phyloP scores from a whole-genome alignment of 257 asterid species.

The Nicotiana noctiflora region DNA sequence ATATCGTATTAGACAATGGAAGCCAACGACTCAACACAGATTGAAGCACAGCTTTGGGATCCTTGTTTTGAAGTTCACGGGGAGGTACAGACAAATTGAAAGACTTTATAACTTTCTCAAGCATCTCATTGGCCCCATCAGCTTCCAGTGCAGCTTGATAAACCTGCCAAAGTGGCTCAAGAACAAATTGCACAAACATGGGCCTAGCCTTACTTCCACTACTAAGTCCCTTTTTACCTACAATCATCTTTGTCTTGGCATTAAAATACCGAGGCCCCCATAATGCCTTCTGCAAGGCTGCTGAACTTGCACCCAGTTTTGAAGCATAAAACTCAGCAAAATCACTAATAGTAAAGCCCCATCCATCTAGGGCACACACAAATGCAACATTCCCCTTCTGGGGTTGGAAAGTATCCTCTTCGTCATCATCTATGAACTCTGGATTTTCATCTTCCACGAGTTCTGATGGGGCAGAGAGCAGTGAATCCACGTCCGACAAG shows the following conservation, averaged over 20 bases:
- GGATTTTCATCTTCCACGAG: conserved; percentile 37
- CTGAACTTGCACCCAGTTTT: conserved; percentile 62
- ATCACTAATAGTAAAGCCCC: conserved; percentile 71
- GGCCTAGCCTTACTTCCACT: conserved; percentile 63
- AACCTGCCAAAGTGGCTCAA: conserved; percentile 91
- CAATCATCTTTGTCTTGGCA: conserved; percentile 66
- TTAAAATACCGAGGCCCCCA: conserved; percentile 85
- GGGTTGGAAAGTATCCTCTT: conserved; percentile 91
- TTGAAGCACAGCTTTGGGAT: conserved; percentile 75
- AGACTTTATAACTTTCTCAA: conserved; percentile 58
- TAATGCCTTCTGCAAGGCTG: conserved; percentile 59
- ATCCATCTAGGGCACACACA: conserved; percentile 90
- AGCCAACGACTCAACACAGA: conserved; percentile 94
- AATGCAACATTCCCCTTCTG: conserved; percentile 94
- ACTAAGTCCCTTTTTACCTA: conserved; percentile 60
- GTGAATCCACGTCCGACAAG: conserved; percentile 84
- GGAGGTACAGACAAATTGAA: conserved; percentile 78
- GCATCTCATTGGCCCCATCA: conserved; percentile 43
- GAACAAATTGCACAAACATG: conserved; percentile 78
- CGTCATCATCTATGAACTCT: conserved; percentile 72
- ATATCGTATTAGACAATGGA: conserved; percentile 67
- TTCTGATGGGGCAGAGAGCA: conserved; percentile 50
- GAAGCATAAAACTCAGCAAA: conserved; percentile 73
- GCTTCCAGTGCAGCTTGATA: conserved; percentile 54
- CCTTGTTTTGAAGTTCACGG: conserved; percentile 81